These are phyloP conservation scores for Exobasidium cylindrosporum DNA, from an alignment of 1,284 basidiomycete genomes.

Conservation along the genomic window DNA sequence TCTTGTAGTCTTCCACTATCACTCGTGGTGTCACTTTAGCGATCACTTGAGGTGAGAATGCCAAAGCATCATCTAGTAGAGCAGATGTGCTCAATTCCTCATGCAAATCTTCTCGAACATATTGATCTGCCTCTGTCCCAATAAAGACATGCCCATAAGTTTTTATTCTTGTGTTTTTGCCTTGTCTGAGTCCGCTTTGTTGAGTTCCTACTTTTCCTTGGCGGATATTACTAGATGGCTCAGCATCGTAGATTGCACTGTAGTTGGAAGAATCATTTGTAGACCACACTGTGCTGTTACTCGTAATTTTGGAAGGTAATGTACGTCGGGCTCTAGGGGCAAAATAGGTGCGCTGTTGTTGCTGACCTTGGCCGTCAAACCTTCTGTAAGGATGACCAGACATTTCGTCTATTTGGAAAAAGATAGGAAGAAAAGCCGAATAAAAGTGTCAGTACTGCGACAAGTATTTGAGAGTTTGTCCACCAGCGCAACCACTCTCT, in stretches of 20 bases:
- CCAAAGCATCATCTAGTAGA: neutral
- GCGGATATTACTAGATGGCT: neutral
- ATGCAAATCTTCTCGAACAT: neutral
- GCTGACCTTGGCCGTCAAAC: too few relatives aligned
- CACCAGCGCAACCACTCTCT: too few relatives aligned
- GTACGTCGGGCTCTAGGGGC: too few relatives aligned
- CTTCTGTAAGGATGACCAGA: too few relatives aligned
- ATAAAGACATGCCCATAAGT: neutral
- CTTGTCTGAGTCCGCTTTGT: neutral
- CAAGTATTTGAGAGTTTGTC: too few relatives aligned
- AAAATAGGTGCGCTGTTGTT: too few relatives aligned
- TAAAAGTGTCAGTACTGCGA: too few relatives aligned
- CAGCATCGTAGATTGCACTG: neutral
- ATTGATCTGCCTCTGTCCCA: neutral
- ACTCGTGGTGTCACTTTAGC: neutral
- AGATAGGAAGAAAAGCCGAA: too few relatives aligned
- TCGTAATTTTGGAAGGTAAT: too few relatives aligned
- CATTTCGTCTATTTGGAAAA: too few relatives aligned
- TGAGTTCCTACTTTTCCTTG: neutral
- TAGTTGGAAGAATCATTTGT: neutral
- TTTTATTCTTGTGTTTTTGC: neutral
- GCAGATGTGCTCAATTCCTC: neutral
- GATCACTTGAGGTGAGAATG: neutral
- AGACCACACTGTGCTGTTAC: neutral
- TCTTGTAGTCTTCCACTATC: conserved; percentile 14